Percentiles rank a stretch among this genome's conserved stretches.
These are phyloP conservation scores for Beauveria asiatica DNA, from an alignment of 2,329 filamentous ascomycete genomes.

Conservation along the genomic window DNA sequence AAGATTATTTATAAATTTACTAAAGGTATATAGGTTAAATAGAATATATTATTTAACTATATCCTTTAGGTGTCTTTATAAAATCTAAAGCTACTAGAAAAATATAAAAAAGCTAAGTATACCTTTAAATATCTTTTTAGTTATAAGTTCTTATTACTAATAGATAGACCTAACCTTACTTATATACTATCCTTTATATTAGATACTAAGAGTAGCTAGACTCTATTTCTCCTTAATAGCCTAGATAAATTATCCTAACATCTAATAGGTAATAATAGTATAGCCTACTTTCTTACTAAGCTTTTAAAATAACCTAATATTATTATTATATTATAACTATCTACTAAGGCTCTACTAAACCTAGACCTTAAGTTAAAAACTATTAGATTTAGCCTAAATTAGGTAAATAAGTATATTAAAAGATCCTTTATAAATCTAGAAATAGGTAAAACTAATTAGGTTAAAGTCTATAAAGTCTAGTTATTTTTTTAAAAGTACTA, in stretches of 20 bases:
- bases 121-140: conserved; percentile 19
- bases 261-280: neutral
- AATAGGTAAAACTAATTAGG: too few species aligned
- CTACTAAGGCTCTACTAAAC: too few species aligned
- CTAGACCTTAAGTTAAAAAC: too few species aligned
- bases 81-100: conserved; percentile 19
- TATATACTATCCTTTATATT: too few species aligned
- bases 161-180: neutral
- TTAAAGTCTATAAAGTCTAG: too few species aligned
- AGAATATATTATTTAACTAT: conserved; percentile 15
- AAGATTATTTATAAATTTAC: too few species aligned
- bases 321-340: too few species aligned
- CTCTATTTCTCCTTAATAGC: conserved; percentile 32
- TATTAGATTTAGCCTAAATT: too few species aligned
- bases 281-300: neutral
- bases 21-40: conserved; percentile 13
- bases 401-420: too few species aligned
- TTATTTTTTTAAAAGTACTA: too few species aligned
- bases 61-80: conserved; percentile 33
- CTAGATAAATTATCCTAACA: neutral
- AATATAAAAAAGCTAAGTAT: conserved; percentile 12
- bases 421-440: too few species aligned
- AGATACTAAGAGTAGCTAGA: conserved; percentile 13
- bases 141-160: conserved; percentile 21
- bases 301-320: neutral